Evolutionary conservation across 2,329 filamentous ascomycete species (phyloP).

Genomic region (Fusarium heterosporum): DNA sequence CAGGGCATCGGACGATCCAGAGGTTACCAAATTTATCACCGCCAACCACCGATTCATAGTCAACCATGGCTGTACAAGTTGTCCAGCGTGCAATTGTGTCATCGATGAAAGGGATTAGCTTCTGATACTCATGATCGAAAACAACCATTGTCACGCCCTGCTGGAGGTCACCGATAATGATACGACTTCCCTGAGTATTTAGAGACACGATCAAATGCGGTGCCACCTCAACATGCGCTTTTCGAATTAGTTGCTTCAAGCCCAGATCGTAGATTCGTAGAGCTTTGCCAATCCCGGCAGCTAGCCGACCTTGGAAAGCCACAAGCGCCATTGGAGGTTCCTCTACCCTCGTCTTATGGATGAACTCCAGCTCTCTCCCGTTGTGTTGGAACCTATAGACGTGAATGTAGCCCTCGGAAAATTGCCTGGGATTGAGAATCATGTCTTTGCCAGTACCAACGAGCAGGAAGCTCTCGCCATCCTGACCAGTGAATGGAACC

Average conservation of each 20-base stretch:
- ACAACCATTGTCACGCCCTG: constrained; percentile 93
- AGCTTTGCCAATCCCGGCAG: constrained; percentile 84
- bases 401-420: constrained; percentile 84
- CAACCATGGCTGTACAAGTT: constrained; percentile 90
- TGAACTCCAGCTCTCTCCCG: constrained; percentile 88
- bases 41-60: constrained; percentile 95
- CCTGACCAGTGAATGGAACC: constrained; percentile 88
- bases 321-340: constrained; percentile 90
- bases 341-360: constrained; percentile 95
- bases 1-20: constrained; percentile 89
- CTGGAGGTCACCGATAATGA: constrained; percentile 91
- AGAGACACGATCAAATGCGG: constrained; percentile 88
- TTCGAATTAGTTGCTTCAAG: constrained; percentile 90
- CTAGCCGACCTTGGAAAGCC: constrained; percentile 89
- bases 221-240: constrained; percentile 83
- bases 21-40: constrained; percentile 98
- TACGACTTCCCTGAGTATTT: constrained; percentile 89
- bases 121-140: constrained; percentile 92
- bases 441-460: constrained; percentile 96
- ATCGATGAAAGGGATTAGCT: constrained; percentile 91
- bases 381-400: constrained; percentile 91
- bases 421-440: constrained; percentile 79
- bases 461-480: constrained; percentile 87
- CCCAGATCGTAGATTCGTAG: constrained; percentile 93
- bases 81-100: constrained; percentile 92